Conservation (phyloP, 495 filamentous ascomycete genomes). For the Talaromyces ruber region DNA sequence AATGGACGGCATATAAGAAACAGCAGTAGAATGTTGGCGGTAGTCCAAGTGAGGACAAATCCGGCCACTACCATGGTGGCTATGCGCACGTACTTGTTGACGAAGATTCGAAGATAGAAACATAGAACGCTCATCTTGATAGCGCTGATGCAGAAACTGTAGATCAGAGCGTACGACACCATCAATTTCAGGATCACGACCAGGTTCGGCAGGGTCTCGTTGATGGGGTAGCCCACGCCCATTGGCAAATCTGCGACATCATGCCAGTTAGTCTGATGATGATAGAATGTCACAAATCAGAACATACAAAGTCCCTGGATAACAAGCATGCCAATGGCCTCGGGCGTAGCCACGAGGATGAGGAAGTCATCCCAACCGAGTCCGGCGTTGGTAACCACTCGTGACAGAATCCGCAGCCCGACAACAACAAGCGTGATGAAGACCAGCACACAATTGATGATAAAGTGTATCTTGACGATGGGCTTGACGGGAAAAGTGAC, state of each 20-base stretch:
- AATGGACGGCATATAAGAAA: conserved; percentile 28
- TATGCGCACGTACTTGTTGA: conserved; percentile 27
- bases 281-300: neutral
- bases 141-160: conserved; percentile 29
- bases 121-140: conserved; percentile 42
- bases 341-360: conserved; percentile 5
- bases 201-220: conserved; percentile 10
- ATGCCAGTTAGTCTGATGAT: no score
- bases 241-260: conserved; percentile 8
- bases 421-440: conserved; percentile 10
- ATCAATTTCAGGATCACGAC: conserved; percentile 12
- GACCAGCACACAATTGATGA: conserved; percentile 16
- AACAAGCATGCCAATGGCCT: conserved; percentile 15
- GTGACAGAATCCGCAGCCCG: conserved; percentile 13
- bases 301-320: conserved; percentile 13
- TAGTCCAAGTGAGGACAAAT: conserved; percentile 17
- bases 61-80: conserved; percentile 22
- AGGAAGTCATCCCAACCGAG: conserved; percentile 18
- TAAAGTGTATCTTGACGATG: conserved; percentile 15
- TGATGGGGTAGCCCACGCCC: conserved; percentile 14
- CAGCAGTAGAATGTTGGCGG: conserved; percentile 15
- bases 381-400: conserved; percentile 8
- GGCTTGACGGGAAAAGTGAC: conserved; percentile 10
- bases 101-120: conserved; percentile 45
- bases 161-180: conserved; percentile 5